phyloP scores from a whole-genome alignment of 805 yeast genomes.

The Starmerella stellata region DNA sequence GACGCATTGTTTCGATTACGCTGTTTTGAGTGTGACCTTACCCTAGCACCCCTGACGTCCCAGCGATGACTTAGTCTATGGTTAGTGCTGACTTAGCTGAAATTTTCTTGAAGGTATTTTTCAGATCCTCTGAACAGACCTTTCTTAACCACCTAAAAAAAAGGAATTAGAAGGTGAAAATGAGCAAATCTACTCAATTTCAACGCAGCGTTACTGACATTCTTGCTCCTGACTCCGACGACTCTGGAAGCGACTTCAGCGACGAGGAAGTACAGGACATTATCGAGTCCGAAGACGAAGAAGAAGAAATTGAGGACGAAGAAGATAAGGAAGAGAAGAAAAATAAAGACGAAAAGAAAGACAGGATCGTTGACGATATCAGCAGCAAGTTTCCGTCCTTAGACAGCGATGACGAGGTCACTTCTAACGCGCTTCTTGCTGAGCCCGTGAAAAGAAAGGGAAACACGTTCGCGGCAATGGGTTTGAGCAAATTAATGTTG shows the following conservation, averaged over 20 bases:
- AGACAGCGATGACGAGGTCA: slow-evolving; percentile 26
- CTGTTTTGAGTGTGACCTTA: too few relatives aligned
- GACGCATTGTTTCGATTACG: too few relatives aligned
- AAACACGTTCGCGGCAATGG: slow-evolving; percentile 81
- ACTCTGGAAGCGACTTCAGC: slow-evolving; percentile 1
- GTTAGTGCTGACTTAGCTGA: too few relatives aligned
- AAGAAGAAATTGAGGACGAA: not conserved
- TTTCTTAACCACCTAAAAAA: too few relatives aligned
- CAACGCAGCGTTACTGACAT: slow-evolving; percentile 6
- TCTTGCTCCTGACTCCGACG: slow-evolving; percentile 1
- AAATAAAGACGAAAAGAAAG: not conserved
- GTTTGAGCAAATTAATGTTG: slow-evolving; percentile 55
- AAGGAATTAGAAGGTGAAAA: too few relatives aligned
- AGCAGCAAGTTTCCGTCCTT: slow-evolving; percentile 24
- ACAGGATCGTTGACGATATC: not conserved
- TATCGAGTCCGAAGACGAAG: slow-evolving; percentile 1
- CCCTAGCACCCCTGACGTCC: too few relatives aligned
- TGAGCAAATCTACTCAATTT: too few relatives aligned
- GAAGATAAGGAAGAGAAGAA: not conserved
- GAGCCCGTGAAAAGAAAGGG: slow-evolving; percentile 19
- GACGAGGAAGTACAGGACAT: slow-evolving; percentile 1
- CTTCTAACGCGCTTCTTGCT: slow-evolving; percentile 5
- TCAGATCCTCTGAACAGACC: too few relatives aligned
- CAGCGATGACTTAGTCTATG: too few relatives aligned
- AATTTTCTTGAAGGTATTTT: too few relatives aligned